Evolutionary conservation across 2,329 filamentous ascomycete genomes (phyloP).

Genomic region (Dactylonectria macrodidyma): DNA sequence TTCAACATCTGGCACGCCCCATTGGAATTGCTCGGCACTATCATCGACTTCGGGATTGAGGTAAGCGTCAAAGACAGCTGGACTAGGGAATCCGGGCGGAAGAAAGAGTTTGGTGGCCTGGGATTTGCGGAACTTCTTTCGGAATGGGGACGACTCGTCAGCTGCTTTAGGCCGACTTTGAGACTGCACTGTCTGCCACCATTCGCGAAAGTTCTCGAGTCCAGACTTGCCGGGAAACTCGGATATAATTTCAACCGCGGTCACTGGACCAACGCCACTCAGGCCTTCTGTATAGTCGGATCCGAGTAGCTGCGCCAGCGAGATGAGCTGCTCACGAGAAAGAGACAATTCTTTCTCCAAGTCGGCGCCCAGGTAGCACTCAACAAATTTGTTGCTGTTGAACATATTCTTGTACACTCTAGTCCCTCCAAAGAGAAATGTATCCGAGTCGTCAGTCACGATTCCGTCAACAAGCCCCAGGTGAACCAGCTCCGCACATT

Average conservation of each 20-base stretch:
- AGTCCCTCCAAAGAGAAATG: conserved; percentile 95
- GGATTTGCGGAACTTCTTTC: conserved; percentile 86
- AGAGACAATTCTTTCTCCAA: conserved; percentile 92
- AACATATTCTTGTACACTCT: conserved; percentile 99
- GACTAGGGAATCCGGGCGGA: conserved; percentile 83
- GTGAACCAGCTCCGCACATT: conserved; percentile 91
- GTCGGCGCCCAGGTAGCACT: conserved; percentile 90
- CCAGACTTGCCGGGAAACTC: conserved; percentile 79
- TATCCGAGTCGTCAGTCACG: conserved; percentile 97
- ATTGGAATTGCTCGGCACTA: conserved; percentile 86
- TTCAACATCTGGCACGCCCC: conserved; percentile 95
- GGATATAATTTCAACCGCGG: conserved; percentile 92
- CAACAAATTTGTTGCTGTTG: conserved; percentile 97
- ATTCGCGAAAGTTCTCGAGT: conserved; percentile 84
- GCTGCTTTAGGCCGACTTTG: conserved; percentile 75
- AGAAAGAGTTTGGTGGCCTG: conserved; percentile 91
- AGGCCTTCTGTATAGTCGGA: conserved; percentile 97
- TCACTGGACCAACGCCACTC: conserved; percentile 92
- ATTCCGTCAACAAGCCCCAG: conserved; percentile 96
- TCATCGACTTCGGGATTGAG: conserved; percentile 87
- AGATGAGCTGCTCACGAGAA: conserved; percentile 88
- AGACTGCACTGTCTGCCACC: conserved; percentile 87
- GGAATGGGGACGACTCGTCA: conserved; percentile 75
- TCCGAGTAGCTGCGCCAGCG: conserved; percentile 90
- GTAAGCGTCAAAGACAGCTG: conserved; percentile 87